phyloP scores from a whole-genome alignment of 2,329 filamentous ascomycete genomes.

The Coleophoma eucalyptorum region DNA sequence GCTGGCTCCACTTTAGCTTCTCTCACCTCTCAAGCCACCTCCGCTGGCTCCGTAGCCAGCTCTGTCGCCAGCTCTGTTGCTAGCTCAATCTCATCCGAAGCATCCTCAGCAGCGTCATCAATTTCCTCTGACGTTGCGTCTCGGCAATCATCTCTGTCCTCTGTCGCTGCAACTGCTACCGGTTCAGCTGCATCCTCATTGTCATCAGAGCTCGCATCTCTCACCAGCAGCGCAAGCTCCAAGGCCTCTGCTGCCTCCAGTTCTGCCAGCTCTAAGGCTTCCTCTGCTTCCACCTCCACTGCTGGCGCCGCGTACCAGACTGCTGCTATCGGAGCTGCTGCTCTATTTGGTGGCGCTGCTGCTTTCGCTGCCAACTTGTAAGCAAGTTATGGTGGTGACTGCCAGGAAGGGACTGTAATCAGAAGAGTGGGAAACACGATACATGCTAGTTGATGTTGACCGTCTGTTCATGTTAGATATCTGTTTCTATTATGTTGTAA shows the following conservation, averaged over 20 bases:
- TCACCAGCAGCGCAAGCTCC: constrained; percentile 1
- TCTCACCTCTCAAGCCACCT: background rate
- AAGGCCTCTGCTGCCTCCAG: background rate
- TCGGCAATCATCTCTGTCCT: background rate
- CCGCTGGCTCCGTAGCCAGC: constrained; percentile 2
- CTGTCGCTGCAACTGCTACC: constrained; percentile 1
- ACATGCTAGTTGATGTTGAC: too few relatives aligned
- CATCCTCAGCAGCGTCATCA: constrained; percentile 5
- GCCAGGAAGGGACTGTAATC: too few relatives aligned
- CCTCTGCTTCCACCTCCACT: constrained; percentile 4
- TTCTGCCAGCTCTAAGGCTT: constrained; percentile 1
- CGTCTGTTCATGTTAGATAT: too few relatives aligned
- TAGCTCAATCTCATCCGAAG: constrained; percentile 6
- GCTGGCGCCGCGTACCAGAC: constrained; percentile 18
- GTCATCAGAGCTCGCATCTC: background rate
- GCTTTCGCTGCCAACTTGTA: constrained; percentile 22
- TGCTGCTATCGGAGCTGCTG: constrained; percentile 22
- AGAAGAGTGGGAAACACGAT: too few relatives aligned
- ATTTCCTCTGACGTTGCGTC: background rate
- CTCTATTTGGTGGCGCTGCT: constrained; percentile 23
- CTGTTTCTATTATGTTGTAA: too few relatives aligned
- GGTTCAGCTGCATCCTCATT: constrained; percentile 4
- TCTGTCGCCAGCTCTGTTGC: constrained; percentile 2
- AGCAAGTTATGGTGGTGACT: background rate
- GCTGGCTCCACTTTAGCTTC: background rate